Base-by-base conservation (phyloP, 2,329 filamentous ascomycete species). In the Pestalotiopsis sp. region DNA sequence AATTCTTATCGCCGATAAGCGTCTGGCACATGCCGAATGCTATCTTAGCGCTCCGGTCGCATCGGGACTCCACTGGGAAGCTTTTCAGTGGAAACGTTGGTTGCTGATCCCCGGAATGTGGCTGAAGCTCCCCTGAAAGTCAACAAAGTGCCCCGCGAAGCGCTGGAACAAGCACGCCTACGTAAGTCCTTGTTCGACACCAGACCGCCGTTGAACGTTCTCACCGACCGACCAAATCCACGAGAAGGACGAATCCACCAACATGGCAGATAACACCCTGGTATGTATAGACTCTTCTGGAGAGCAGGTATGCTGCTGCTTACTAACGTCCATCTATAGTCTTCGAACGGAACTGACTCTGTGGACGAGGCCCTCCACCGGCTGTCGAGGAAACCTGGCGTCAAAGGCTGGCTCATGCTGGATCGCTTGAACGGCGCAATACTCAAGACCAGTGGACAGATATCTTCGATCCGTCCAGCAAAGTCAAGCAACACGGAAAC, bases 361-460 rank as follows among this genome's bases (percentile, higher is more conserved):
- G 86, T 93, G 69, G 87, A 89, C 66, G 87, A 90, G 83, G 82
- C 88, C 70, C 87, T 95, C 70, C 88, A 87, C 61, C 90, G 92
- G 20, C 85, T 96, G 59, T 90, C 91, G 56, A 91, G 92, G 77
- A 95, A 95, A 76, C 87, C 92, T 38, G 92, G 92, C 70, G 93
- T 96, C 65, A 92, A 92, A 78, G 92, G 91, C 73, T 92, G 92
- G 67, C 86, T 96, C 63, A 89, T 94, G 67, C 84, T 96, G 57
- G 92, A 94, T 73, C 89, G 92, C 68, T 82, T 87, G 14, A 91
- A 88, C 25, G 93, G 92, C 66, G 87, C 91, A 2, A 92, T 96
- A 65, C 86, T 96, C 66, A 92, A 92, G 76, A 92, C 90, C 6
- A 92, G 89, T 67, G 93, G 93, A 63, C 85, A 93, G 70, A 82